phyloP scores from a whole-genome alignment of 768 basidiomycete species.

The Xanthoconium stramineum region DNA sequence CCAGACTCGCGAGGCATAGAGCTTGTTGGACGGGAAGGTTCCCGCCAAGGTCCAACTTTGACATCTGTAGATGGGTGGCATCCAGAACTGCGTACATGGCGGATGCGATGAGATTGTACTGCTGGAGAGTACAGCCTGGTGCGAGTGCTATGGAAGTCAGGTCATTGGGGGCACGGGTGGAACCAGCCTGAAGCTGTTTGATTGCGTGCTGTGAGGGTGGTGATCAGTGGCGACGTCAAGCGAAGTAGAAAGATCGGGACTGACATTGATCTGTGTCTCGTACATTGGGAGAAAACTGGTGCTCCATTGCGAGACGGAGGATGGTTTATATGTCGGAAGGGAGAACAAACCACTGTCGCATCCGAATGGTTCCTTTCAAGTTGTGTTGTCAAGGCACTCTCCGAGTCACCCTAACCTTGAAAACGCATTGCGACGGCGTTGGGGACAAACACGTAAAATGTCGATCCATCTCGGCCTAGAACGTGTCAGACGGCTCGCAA shows the following conservation, averaged over 20 bases:
- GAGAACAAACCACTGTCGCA: no score
- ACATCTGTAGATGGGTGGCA: slow-evolving; percentile 14
- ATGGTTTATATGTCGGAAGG: neutral
- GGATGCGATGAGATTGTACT: slow-evolving; percentile 13
- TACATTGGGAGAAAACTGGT: slow-evolving; percentile 9
- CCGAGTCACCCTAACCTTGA: no score
- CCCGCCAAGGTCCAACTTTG: slow-evolving; percentile 3
- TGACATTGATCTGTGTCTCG: slow-evolving; percentile 19
- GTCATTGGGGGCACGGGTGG: slow-evolving; percentile 12
- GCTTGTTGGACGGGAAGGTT: slow-evolving; percentile 21
- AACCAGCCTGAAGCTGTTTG: slow-evolving; percentile 23
- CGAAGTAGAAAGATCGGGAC: neutral
- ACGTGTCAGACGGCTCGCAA: slow-evolving; percentile 52
- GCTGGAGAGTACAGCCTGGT: slow-evolving; percentile 16
- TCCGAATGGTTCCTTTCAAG: neutral
- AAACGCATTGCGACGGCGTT: neutral
- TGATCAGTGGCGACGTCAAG: neutral
- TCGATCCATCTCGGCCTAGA: slow-evolving; percentile 69
- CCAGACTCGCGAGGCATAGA: slow-evolving; percentile 16
- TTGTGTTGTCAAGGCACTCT: neutral
- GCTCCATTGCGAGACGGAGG: neutral
- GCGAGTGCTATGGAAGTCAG: slow-evolving; percentile 21
- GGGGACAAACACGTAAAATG: slow-evolving; percentile 34
- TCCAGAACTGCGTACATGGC: slow-evolving; percentile 23
- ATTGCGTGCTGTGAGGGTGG: slow-evolving; percentile 14